Conservation (phyloP, 208 protist genomes). For the Acanthamoeba sp. region DNA sequence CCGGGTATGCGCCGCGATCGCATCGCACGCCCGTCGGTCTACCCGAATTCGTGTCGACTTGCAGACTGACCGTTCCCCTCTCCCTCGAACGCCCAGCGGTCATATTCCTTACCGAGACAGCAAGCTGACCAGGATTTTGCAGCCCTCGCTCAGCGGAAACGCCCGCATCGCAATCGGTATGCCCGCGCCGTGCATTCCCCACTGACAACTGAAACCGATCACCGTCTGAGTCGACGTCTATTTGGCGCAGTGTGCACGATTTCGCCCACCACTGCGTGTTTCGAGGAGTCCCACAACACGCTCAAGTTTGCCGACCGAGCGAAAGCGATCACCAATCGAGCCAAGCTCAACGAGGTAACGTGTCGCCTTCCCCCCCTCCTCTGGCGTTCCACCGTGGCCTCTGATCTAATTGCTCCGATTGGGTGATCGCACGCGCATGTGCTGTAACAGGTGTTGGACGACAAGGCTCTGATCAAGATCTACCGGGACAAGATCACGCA, state of each 20-base stretch:
- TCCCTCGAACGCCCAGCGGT: slow-evolving; percentile 57
- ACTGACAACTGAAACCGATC: too few species aligned
- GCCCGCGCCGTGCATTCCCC: slow-evolving; percentile 72
- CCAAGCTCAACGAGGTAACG: slow-evolving; percentile 86
- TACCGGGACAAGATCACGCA: slow-evolving; percentile 76
- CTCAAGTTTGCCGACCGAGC: slow-evolving; percentile 90
- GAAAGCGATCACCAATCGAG: slow-evolving; percentile 88
- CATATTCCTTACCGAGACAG: slow-evolving; percentile 92
- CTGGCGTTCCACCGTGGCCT: neutral
- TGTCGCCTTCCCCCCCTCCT: neutral
- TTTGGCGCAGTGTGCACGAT: slow-evolving; percentile 86
- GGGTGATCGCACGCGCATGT: neutral
- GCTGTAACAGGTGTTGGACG: slow-evolving; percentile 73
- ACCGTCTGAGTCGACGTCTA: neutral
- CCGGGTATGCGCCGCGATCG: neutral
- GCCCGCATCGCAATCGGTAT: neutral
- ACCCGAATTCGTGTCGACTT: too few species aligned
- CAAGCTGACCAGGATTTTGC: slow-evolving; percentile 91
- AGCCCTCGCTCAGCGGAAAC: slow-evolving; percentile 85
- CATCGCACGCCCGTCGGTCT: too few species aligned
- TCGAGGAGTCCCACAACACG: slow-evolving; percentile 79
- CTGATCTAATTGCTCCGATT: neutral
- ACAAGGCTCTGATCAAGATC: slow-evolving; percentile 73
- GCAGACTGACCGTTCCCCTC: neutral
- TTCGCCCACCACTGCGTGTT: slow-evolving; percentile 76